Conservation (phyloP, 352 stramenopile genomes). For the Pythium periplocum region DNA sequence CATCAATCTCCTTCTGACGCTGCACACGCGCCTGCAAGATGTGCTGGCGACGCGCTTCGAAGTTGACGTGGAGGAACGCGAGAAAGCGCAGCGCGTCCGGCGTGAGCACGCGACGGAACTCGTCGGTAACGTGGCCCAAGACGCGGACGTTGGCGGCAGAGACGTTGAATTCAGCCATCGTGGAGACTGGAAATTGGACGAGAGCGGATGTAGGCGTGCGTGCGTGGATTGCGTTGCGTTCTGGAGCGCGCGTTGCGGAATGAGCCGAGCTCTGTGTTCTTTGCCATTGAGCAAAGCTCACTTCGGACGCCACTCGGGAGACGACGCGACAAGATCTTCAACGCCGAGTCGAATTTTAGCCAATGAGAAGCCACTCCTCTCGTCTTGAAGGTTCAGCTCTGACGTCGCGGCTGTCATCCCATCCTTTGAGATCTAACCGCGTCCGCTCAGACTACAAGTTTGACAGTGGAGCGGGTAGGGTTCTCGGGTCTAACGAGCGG, state of each 20-base stretch:
- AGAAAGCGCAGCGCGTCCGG: constrained; percentile 90
- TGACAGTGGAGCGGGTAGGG: constrained; percentile 10
- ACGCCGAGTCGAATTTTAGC: constrained; percentile 12
- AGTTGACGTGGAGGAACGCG: constrained; percentile 85
- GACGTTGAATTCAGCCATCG: constrained; percentile 46
- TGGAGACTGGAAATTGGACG: constrained; percentile 1
- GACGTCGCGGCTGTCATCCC: constrained; percentile 16
- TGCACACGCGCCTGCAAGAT: constrained; percentile 32
- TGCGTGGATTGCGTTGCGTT: not conserved
- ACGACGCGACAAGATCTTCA: constrained; percentile 22
- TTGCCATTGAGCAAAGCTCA: not conserved
- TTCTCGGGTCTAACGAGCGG: not conserved
- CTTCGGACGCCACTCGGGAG: constrained; percentile 9
- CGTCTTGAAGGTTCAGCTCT: constrained; percentile 8
- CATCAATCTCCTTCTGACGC: constrained; percentile 81
- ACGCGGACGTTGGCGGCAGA: constrained; percentile 74
- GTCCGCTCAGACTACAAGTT: constrained; percentile 5
- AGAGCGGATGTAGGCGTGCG: not conserved
- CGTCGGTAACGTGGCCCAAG: constrained; percentile 73
- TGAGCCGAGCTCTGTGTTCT: not conserved
- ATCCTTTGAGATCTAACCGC: not conserved
- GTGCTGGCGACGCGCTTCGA: constrained; percentile 50
- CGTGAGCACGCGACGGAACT: constrained; percentile 82
- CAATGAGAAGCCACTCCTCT: constrained; percentile 5
- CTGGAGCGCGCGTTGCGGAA: constrained; percentile 5